These are phyloP conservation scores for Xylaria sp. DNA, from an alignment of 2,329 filamentous ascomycete species.

Conservation along the genomic window DNA sequence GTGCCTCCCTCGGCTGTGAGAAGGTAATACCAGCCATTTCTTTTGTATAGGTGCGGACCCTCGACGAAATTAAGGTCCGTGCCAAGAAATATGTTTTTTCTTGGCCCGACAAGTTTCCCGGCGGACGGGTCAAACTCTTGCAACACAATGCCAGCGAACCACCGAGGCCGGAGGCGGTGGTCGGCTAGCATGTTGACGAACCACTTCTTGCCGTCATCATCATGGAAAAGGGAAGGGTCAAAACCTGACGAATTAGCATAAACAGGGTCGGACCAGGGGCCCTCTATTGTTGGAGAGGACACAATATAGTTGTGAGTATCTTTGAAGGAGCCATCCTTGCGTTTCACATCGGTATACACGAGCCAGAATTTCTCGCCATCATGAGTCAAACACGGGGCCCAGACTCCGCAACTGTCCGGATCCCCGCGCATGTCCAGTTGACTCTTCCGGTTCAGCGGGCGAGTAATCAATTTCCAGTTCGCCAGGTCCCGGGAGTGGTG, in stretches of 20 bases:
- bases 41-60: conserved; percentile 68
- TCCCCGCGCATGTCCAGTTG: conserved; percentile 68
- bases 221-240: conserved; percentile 69
- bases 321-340: conserved; percentile 73
- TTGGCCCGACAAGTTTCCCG: conserved; percentile 63
- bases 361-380: conserved; percentile 70
- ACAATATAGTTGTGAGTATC: conserved; percentile 73
- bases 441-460: conserved; percentile 59
- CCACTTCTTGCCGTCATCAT: conserved; percentile 65
- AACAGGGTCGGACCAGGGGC: conserved; percentile 70
- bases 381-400: conserved; percentile 71
- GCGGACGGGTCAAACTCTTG: conserved; percentile 65
- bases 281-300: conserved; percentile 61
- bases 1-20: conserved; percentile 70
- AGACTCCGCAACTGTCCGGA: conserved; percentile 69
- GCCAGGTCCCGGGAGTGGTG: conserved; percentile 64
- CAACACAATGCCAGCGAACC: conserved; percentile 66
- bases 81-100: conserved; percentile 65
- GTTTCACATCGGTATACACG: conserved; percentile 73
- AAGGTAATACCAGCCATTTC: conserved; percentile 68
- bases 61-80: conserved; percentile 65
- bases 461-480: conserved; percentile 60
- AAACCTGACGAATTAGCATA: conserved; percentile 71
- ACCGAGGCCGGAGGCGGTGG: conserved; percentile 58
- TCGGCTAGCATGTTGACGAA: conserved; percentile 68